Evolutionary conservation across 164 flowering plant genomes (phyloP).

Genomic region (Stephania yunnanensis): DNA sequence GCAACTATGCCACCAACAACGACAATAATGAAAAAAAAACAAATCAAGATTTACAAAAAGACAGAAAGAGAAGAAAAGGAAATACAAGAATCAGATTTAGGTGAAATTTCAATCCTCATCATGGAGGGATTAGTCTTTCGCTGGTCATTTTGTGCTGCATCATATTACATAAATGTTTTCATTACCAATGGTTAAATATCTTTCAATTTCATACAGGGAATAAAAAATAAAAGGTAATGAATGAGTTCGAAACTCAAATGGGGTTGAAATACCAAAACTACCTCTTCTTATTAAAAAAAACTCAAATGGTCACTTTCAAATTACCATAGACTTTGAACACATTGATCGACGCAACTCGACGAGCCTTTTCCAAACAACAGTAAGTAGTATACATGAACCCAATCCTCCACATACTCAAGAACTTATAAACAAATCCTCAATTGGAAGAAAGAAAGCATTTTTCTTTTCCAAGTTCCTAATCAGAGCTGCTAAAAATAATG

Average conservation of each 20-base stretch:
- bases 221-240: neutral
- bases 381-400: neutral
- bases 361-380: neutral
- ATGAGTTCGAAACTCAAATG: too few species aligned
- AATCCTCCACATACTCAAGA: neutral
- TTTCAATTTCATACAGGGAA: neutral
- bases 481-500: too few species aligned
- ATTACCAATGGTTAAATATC: neutral
- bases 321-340: neutral
- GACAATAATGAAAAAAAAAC: neutral
- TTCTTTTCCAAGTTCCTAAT: neutral
- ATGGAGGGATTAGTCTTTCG: neutral
- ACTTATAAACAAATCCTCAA: neutral
- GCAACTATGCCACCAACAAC: neutral
- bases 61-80: neutral
- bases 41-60: neutral
- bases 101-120: neutral
- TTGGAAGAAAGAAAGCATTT: neutral
- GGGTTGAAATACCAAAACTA: neutral
- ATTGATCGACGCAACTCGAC: neutral
- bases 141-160: neutral
- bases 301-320: neutral
- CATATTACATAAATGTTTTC: neutral
- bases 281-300: too few species aligned
- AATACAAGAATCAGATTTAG: neutral